Conservation (phyloP, 345 rosid genomes). For the Mercurialis annua region DNA sequence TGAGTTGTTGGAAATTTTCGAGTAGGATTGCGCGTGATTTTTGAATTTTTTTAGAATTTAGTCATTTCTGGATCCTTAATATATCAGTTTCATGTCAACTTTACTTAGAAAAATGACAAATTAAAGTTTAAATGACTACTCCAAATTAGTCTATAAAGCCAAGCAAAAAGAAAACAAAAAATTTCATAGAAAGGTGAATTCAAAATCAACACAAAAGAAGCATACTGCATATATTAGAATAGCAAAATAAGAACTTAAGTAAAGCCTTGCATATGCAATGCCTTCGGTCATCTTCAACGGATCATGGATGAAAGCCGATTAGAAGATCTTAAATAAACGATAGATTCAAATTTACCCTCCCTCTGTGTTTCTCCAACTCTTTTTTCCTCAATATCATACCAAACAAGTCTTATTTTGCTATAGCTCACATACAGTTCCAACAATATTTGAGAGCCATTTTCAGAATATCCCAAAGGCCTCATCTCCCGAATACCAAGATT, state of each 20-base stretch:
- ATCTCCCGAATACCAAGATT: too few species aligned
- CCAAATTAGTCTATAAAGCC: too few species aligned
- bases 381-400: conserved; percentile 2
- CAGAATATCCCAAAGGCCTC: conserved; percentile 3
- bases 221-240: neutral
- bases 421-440: neutral
- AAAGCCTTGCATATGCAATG: too few species aligned
- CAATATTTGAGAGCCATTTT: neutral
- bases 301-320: too few species aligned
- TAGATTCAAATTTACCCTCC: neutral
- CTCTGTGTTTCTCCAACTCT: neutral
- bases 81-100: too few species aligned
- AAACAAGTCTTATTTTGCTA: neutral
- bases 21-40: neutral
- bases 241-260: too few species aligned
- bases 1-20: neutral
- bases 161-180: too few species aligned
- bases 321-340: neutral
- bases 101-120: too few species aligned
- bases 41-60: neutral
- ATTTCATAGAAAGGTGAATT: too few species aligned
- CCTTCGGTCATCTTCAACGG: too few species aligned
- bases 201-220: too few species aligned
- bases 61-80: neutral
- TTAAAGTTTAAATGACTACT: too few species aligned